Conservation (phyloP, 129 eudicot genomes). For the Pseudognaphalium luteoalbum region DNA sequence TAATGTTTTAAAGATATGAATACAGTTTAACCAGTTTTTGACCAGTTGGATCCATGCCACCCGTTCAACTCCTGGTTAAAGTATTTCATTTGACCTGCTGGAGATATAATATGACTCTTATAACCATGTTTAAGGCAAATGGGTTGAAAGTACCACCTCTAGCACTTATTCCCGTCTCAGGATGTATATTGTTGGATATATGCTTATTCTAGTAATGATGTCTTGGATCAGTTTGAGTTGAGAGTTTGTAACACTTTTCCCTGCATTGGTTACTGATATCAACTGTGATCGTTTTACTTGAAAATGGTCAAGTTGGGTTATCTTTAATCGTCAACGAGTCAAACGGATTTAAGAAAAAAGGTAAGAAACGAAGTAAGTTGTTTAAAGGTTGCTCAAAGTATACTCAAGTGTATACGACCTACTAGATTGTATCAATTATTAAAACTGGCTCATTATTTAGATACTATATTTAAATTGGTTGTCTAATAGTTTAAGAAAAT, state of each 20-base stretch:
- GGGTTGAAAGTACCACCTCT: background rate
- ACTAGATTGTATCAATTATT: background rate
- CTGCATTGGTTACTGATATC: background rate
- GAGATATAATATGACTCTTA: background rate
- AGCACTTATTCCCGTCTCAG: background rate
- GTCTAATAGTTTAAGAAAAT: background rate
- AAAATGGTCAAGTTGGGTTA: background rate
- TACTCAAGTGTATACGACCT: background rate
- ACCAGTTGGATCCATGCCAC: background rate
- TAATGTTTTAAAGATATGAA: constrained; percentile 9
- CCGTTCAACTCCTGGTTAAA: background rate
- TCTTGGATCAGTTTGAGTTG: background rate
- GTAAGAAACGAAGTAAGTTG: too few relatives aligned
- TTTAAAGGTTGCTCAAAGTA: too few relatives aligned
- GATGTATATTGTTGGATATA: background rate
- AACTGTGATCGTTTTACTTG: background rate
- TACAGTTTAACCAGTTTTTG: background rate
- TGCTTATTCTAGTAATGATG: background rate
- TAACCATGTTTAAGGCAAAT: background rate
- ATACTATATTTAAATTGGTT: background rate
- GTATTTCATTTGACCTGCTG: background rate
- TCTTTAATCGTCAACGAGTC: too few relatives aligned
- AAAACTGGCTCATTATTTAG: background rate
- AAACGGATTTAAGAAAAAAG: too few relatives aligned
- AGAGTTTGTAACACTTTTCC: background rate